Evolutionary conservation across 2,329 filamentous ascomycete species (phyloP).

Genomic region (Exophiala spinifera): DNA sequence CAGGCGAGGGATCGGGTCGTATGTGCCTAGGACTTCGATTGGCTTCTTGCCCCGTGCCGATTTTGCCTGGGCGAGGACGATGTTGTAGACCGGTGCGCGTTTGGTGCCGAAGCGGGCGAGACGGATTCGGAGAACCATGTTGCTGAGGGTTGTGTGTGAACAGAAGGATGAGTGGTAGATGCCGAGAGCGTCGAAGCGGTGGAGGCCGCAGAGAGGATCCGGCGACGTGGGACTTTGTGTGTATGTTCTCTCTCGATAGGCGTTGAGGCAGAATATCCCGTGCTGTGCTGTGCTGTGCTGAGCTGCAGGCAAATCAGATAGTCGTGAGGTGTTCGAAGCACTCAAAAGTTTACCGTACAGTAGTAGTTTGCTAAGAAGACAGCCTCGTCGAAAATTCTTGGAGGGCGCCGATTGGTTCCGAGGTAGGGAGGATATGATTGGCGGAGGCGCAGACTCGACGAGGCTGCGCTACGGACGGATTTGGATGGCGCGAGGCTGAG

Average conservation of each 20-base stretch:
- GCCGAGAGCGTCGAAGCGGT: too few species aligned
- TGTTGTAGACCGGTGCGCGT: conserved; percentile 94
- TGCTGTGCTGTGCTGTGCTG: too few species aligned
- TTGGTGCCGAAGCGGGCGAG: conserved; percentile 88
- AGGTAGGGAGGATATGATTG: background rate
- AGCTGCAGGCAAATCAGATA: too few species aligned
- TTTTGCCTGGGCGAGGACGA: conserved; percentile 90
- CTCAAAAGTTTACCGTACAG: too few species aligned
- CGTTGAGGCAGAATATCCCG: too few species aligned
- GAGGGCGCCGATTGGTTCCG: background rate
- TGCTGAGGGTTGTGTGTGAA: conserved; percentile 26
- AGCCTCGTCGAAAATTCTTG: background rate
- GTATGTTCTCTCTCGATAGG: too few species aligned
- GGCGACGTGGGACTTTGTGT: too few species aligned
- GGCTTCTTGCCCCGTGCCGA: conserved; percentile 85
- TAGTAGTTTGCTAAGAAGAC: too few species aligned
- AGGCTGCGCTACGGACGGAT: too few species aligned
- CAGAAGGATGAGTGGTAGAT: too few species aligned
- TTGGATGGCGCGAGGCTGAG: background rate
- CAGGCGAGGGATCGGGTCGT: conserved; percentile 58
- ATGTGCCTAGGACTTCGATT: conserved; percentile 81
- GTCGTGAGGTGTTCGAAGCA: too few species aligned
- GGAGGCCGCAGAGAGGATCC: too few species aligned
- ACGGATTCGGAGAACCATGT: conserved; percentile 90
- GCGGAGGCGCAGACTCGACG: background rate